Evolutionary conservation across 805 yeast species (phyloP), one percentile per base, ranked within the genome.

Genomic region (Saccharomycopsis microspora): DNA sequence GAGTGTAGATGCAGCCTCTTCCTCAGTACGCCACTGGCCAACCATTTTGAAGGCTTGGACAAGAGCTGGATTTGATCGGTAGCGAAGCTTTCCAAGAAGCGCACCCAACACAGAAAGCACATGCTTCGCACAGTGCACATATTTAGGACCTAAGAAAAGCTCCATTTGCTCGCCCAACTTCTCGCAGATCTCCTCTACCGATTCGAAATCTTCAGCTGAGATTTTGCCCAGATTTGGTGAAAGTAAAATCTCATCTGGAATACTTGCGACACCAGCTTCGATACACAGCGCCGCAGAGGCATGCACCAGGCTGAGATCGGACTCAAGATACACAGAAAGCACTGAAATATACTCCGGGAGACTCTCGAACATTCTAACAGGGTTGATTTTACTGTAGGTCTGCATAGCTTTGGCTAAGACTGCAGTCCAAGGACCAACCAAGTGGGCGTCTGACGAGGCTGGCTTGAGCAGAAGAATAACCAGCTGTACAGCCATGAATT

Each of bases 371-470:
- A 85, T 78, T 39, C 69, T 64, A 11, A 66, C 55, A 4, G 80
- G 72, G 48, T 76, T 74, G 40, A 74, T 65, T n/a, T 62, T 63
- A 4, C 83, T 64, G 54, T 75, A 78, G 0, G 82, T 67, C 3
- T 73, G 64, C 42, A 76, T 67, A 42, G 90, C 95, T 58, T 87
- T 88, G 5, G 96, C 93, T 41, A 90, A 75, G 27, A 89, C 95
- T 1, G 97, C 96, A 39, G 88, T 73, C 98, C 98, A 93, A 8
- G 96, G 76, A 9, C 95, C 96, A 2, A 90, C 87, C 55, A 93
- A 72, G 61, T 87, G 89, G 32, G 82, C 71, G 60, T 93, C 97
- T 56, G 81, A 83, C 28, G 75, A 61, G 1, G 95, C 72, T 4
- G 98, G 98, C 55, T 80, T 81, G 59, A 89, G 70, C 52, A 83